phyloP scores from a whole-genome alignment of 208 protist species.

The Crithidia bombi region DNA sequence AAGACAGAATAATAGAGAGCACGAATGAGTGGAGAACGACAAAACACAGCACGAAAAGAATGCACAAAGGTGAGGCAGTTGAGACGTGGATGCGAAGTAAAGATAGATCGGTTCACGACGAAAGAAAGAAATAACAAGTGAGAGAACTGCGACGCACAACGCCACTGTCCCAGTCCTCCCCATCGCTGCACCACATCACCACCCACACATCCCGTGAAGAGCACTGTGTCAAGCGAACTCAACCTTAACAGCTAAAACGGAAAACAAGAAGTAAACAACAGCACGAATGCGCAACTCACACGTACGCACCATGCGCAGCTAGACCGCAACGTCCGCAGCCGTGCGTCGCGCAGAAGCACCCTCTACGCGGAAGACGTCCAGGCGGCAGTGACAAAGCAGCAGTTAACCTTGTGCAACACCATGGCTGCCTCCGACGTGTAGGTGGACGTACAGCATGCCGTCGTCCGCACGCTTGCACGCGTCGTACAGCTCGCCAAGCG shows the following conservation, averaged over 20 bases:
- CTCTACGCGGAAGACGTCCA: background rate
- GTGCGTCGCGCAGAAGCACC: background rate
- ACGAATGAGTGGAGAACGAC: too few species aligned
- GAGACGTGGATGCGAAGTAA: background rate
- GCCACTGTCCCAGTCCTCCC: background rate
- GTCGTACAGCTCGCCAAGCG: constrained; percentile 39
- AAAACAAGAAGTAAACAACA: too few species aligned
- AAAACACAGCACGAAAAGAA: too few species aligned
- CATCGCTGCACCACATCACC: background rate
- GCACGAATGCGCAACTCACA: too few species aligned
- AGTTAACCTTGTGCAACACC: background rate
- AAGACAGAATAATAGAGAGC: too few species aligned
- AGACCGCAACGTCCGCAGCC: too few species aligned
- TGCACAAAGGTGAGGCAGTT: too few species aligned
- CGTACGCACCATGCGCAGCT: too few species aligned
- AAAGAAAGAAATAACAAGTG: background rate
- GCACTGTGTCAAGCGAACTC: too few species aligned
- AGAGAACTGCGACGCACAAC: background rate
- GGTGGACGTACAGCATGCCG: constrained; percentile 42
- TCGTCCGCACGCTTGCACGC: constrained; percentile 33
- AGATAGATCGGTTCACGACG: too few species aligned
- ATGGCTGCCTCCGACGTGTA: constrained; percentile 29
- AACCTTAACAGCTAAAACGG: too few species aligned
- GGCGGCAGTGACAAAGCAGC: background rate
- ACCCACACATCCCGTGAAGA: background rate